A percentile compares a stretch with the other conserved stretches of the same genome.
Evolutionary conservation across 345 rosid species (phyloP).

Genomic region (Stellera chamaejasme): DNA sequence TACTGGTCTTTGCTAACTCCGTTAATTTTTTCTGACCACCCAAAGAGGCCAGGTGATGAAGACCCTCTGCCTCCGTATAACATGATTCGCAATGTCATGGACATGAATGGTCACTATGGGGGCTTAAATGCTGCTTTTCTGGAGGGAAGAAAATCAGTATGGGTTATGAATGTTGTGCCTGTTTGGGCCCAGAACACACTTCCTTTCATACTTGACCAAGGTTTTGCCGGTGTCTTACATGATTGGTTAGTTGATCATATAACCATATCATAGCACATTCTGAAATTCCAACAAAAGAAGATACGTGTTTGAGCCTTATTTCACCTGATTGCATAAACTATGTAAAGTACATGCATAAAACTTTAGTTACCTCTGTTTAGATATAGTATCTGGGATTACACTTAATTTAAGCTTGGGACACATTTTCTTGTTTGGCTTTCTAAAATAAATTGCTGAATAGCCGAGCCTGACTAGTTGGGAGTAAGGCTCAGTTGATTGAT

Average conservation of each 20-base stretch:
- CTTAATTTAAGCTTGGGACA: too few relatives aligned
- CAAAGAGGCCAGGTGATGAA: slow-evolving; percentile 98
- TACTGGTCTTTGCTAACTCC: slow-evolving; percentile 97
- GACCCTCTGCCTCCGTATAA: slow-evolving; percentile 94
- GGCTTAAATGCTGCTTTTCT: slow-evolving; percentile 68
- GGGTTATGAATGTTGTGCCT: slow-evolving; percentile 99
- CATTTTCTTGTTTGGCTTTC: too few relatives aligned
- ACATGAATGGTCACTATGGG: slow-evolving; percentile 94
- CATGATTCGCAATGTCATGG: slow-evolving; percentile 98
- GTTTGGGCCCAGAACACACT: slow-evolving; percentile 62
- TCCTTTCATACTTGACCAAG: slow-evolving; percentile 83
- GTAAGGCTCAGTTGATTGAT: too few relatives aligned
- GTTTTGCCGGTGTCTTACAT: slow-evolving; percentile 86
- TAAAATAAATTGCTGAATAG: too few relatives aligned
- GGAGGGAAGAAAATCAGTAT: slow-evolving; percentile 65
- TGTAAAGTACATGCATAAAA: too few relatives aligned
- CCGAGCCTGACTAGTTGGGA: too few relatives aligned
- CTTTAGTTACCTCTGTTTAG: too few relatives aligned
- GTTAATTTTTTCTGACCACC: slow-evolving; percentile 95
- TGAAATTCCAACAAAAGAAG: too few relatives aligned
- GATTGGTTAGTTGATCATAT: slow-evolving; percentile 62
- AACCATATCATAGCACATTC: too few relatives aligned
- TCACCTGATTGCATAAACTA: too few relatives aligned
- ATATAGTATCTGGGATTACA: too few relatives aligned
- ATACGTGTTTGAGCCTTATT: too few relatives aligned